Evolutionary conservation across 192 early-diverging fungal species (phyloP).

Genomic region (Umbelopsis sp.): DNA sequence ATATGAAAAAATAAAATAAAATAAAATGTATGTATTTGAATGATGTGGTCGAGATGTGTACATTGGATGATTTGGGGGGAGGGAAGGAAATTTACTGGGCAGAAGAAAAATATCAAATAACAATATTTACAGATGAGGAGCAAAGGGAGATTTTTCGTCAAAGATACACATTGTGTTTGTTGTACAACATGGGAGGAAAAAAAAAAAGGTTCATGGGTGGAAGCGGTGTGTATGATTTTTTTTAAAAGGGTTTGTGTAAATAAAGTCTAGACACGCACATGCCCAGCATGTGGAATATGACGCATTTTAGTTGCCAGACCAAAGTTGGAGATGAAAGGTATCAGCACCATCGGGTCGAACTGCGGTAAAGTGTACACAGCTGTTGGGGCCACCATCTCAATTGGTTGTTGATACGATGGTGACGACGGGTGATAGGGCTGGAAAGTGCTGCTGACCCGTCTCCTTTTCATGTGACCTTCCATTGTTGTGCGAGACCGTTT

Average conservation of each 20-base stretch:
- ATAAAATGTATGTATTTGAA: too few species aligned
- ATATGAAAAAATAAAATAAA: too few species aligned
- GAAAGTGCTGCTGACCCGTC: slow-evolving; percentile 12
- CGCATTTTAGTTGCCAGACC: slow-evolving; percentile 10
- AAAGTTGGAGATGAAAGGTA: slow-evolving; percentile 16
- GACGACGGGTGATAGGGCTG: slow-evolving; percentile 1
- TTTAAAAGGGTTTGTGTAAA: background rate
- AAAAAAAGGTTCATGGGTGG: background rate
- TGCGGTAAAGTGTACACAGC: background rate
- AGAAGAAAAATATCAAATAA: background rate
- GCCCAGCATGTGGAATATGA: slow-evolving; percentile 21
- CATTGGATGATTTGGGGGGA: background rate
- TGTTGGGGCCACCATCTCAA: background rate
- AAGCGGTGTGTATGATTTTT: too few species aligned
- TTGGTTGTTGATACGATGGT: background rate
- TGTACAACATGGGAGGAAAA: slow-evolving; percentile 1
- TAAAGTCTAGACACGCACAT: slow-evolving; percentile 19
- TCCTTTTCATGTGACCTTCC: slow-evolving; percentile 20
- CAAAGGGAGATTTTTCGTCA: too few species aligned
- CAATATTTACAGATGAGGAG: slow-evolving; percentile 18
- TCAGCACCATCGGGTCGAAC: slow-evolving; percentile 12
- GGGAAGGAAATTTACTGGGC: background rate
- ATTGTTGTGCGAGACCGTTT: slow-evolving; percentile 20
- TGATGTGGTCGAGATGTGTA: too few species aligned
- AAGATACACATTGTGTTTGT: slow-evolving; percentile 18